A percentile compares a stretch with the other conserved stretches of the same genome.
Evolutionary conservation across 1,284 basidiomycete genomes (phyloP).

Genomic region (Irpex sp.): DNA sequence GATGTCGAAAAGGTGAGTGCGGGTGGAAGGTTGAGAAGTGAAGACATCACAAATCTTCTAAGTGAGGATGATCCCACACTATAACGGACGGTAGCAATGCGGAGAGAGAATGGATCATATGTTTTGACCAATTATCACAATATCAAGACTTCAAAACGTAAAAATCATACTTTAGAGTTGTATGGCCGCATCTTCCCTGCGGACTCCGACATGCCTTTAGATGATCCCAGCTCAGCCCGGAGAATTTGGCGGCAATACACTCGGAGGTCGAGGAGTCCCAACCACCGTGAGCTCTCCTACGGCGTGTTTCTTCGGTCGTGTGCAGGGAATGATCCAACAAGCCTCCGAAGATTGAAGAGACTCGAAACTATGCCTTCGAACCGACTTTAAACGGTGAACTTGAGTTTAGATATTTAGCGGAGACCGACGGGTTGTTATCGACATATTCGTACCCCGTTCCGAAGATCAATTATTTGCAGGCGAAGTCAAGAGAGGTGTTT

Average conservation of each 20-base stretch:
- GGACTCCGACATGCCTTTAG: neutral
- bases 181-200: neutral
- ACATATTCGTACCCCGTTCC: neutral
- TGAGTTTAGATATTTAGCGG: neutral
- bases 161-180: neutral
- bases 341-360: neutral
- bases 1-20: neutral
- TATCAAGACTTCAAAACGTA: neutral
- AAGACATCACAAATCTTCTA: neutral
- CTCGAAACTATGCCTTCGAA: too few relatives aligned
- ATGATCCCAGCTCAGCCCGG: neutral
- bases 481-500: neutral
- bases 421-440: neutral
- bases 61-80: slow-evolving; percentile 7
- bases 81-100: slow-evolving; percentile 14
- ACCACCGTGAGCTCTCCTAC: neutral
- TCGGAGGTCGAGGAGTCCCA: neutral
- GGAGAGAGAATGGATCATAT: slow-evolving; percentile 13
- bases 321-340: neutral
- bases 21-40: neutral
- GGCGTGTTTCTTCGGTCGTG: neutral
- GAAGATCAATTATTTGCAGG: neutral
- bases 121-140: slow-evolving; percentile 2
- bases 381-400: too few relatives aligned
- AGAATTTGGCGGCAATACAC: neutral